Base-by-base conservation (phyloP, 108 stramenopile genomes). In the Pseudonitzschia multiseries region DNA sequence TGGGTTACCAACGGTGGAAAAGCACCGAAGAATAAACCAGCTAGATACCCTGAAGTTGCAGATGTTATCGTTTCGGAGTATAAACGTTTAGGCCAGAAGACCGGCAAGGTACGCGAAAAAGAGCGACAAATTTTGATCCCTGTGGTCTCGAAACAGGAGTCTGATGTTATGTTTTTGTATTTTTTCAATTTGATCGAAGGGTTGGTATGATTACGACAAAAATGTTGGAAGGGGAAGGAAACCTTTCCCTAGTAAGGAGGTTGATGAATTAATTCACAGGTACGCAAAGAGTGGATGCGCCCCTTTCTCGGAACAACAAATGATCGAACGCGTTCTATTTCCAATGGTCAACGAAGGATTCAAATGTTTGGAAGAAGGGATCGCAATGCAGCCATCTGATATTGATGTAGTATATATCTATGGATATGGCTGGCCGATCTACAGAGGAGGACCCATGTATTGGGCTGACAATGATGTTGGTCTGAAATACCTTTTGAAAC, bases 261-360 rank as follows among this genome's bases (percentile, higher is more conserved):
- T 97, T 66, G 88, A 81, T 33, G 71, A 70, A 4, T 78, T 94
- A 29, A 67, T 95, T 29, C 53, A 76, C 69, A 26, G 72, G 65
- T 84, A 86, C 75, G 81, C 75, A 21, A 64, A 77, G 64, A 71
- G 57, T 14, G 69, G 79, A 36, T 29, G 65, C 20, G 68, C 60
- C 40, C 68, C 78, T 15, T 65, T 89, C 43, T 75, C 70, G 26
- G 69, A 77, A 27, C 64, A 87, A 2, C 85, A 91, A 74, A 91
- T 95, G 43, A 70, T 91, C 12, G 77, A 83, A 52, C 81, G 89
- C 29, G 67, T 89, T 67, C 72, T 98, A 51, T 96, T 87, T 64
- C 92, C 97, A 46, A 86, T 98, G 36, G 94, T 97, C 43, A 99
- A 99, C 71, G 97, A 98, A 76, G 98, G 96, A 10, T 99, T 99